A percentile compares a stretch with the other conserved stretches of the same genome.
Evolutionary conservation across 2,329 filamentous ascomycete genomes (phyloP).

Genomic region (Neocatenulostroma microsporum): DNA sequence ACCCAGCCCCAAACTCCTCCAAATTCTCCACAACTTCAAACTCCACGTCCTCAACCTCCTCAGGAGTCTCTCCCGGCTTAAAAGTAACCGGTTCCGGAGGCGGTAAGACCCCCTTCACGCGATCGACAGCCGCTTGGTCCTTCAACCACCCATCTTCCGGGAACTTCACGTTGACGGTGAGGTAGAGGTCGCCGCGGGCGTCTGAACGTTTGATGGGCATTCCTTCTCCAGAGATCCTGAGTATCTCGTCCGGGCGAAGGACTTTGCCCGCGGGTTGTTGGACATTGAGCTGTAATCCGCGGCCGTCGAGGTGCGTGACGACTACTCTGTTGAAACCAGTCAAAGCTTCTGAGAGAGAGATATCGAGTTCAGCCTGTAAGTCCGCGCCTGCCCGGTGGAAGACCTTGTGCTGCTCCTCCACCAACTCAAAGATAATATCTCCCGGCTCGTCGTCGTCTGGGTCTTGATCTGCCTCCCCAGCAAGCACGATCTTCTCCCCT

Average conservation of each 20-base stretch:
- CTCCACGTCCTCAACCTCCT: constrained; percentile 78
- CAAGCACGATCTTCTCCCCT: constrained; percentile 80
- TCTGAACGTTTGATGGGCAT: constrained; percentile 92
- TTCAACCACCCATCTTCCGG: constrained; percentile 76
- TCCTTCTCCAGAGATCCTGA: constrained; percentile 82
- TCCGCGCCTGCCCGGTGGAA: constrained; percentile 82
- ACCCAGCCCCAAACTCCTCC: constrained; percentile 71
- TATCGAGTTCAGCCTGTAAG: constrained; percentile 69
- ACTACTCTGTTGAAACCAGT: constrained; percentile 86
- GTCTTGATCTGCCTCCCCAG: constrained; percentile 88
- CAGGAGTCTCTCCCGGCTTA: constrained; percentile 47
- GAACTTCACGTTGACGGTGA: constrained; percentile 79
- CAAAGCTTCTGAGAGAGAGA: constrained; percentile 77
- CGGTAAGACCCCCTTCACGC: constrained; percentile 69
- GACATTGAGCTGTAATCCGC: constrained; percentile 75
- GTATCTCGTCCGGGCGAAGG: constrained; percentile 70
- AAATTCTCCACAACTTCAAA: constrained; percentile 77
- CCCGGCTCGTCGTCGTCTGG: constrained; percentile 85
- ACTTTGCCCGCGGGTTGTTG: constrained; percentile 65
- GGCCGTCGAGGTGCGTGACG: constrained; percentile 83
- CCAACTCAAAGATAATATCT: constrained; percentile 83
- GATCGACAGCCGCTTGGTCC: constrained; percentile 60
- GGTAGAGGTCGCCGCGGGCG: constrained; percentile 73
- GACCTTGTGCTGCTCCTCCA: constrained; percentile 69
- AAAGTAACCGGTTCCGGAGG: constrained; percentile 36